phyloP scores from a whole-genome alignment of 2,329 filamentous ascomycete genomes.

The Diaporthe sp. region DNA sequence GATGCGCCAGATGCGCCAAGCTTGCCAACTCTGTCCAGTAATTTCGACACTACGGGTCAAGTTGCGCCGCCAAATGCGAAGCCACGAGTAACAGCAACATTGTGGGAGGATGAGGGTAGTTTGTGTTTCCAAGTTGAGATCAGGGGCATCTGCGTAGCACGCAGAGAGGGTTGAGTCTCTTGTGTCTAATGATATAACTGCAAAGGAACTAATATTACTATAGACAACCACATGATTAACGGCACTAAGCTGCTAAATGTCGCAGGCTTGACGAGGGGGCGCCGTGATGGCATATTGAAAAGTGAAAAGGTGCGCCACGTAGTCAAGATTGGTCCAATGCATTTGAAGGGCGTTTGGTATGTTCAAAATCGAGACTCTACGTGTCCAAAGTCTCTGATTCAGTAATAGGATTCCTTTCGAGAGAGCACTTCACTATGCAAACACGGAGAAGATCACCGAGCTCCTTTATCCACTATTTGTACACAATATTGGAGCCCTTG shows the following conservation, averaged over 20 bases:
- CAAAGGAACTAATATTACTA: background rate
- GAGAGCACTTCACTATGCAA: constrained; percentile 96
- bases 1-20: too few species aligned
- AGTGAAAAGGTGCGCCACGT: constrained; percentile 97
- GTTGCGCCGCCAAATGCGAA: constrained; percentile 94
- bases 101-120: constrained; percentile 99
- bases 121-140: constrained; percentile 98
- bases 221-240: constrained; percentile 99
- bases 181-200: constrained; percentile 40
- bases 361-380: too few species aligned
- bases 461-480: constrained; percentile 95
- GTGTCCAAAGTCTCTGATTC: constrained; percentile 14
- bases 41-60: constrained; percentile 87
- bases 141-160: constrained; percentile 93
- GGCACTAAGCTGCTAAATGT: constrained; percentile 97
- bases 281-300: constrained; percentile 95
- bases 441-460: constrained; percentile 99
- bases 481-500: constrained; percentile 92
- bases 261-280: constrained; percentile 95
- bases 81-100: constrained; percentile 92
- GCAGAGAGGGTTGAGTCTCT: constrained; percentile 92
- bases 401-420: constrained; percentile 91
- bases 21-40: constrained; percentile 70
- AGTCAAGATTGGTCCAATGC: constrained; percentile 99
- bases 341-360: constrained; percentile 96